These are phyloP conservation scores for Ceratocystis smalleyi DNA, from an alignment of 2,329 filamentous ascomycete genomes.

Conservation along the genomic window DNA sequence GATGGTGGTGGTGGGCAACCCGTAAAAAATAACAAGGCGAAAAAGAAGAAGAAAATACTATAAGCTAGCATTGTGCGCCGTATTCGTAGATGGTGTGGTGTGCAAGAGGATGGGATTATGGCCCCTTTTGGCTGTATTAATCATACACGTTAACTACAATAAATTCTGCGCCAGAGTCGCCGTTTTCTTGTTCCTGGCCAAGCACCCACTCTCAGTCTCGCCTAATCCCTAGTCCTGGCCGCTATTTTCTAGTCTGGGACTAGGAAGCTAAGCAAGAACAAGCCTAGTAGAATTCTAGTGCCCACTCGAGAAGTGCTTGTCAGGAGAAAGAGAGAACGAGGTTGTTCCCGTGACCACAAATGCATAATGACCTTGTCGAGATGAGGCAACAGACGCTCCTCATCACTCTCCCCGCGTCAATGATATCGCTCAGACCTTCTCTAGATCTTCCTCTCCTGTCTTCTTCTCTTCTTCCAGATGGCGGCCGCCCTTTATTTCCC, in stretches of 20 bases:
- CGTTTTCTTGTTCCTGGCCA: not conserved
- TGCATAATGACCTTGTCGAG: too few relatives aligned
- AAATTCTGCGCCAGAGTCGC: not conserved
- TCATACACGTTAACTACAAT: not conserved
- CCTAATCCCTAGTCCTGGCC: not conserved
- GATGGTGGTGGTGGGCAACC: not conserved
- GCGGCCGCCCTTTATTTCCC: not conserved
- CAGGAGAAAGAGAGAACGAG: not conserved
- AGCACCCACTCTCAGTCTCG: not conserved
- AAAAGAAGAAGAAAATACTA: too few relatives aligned
- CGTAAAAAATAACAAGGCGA: too few relatives aligned
- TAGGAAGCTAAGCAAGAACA: not conserved
- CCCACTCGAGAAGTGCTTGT: not conserved
- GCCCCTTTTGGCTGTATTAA: not conserved
- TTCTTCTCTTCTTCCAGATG: not conserved
- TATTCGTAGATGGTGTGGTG: not conserved
- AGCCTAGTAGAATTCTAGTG: not conserved
- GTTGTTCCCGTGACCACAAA: not conserved
- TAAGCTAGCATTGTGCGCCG: not conserved
- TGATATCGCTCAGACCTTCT: too few relatives aligned
- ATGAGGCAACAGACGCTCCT: too few relatives aligned
- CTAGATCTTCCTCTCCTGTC: not conserved
- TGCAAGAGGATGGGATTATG: not conserved
- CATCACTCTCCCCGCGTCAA: too few relatives aligned
- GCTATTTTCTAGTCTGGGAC: not conserved